A percentile compares a stretch with the other conserved stretches of the same genome.
Conservation (phyloP, 306 rosid species). For the Amphicarpaea edgeworthii region DNA sequence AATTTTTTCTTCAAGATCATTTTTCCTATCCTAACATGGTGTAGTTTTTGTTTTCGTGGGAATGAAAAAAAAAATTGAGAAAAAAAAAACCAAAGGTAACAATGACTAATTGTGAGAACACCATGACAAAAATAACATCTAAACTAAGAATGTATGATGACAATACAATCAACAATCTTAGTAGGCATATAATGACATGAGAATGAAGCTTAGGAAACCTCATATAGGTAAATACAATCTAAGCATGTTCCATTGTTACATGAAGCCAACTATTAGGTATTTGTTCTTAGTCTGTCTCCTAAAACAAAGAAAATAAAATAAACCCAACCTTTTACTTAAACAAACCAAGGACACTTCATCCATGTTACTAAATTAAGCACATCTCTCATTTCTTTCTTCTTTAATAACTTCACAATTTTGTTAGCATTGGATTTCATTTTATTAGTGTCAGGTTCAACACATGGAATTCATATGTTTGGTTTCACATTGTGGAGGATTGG, state of each 20-base stretch:
- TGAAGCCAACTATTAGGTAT: constrained; percentile 19
- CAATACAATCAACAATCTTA: not conserved
- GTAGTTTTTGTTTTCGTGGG: no score
- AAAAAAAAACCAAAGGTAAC: no score
- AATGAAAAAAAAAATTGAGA: no score
- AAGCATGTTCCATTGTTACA: not conserved
- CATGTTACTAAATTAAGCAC: not conserved
- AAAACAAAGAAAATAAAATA: not conserved
- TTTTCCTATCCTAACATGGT: no score
- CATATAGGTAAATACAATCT: not conserved
- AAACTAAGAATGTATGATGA: not conserved
- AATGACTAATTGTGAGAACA: no score
- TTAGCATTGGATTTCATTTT: not conserved
- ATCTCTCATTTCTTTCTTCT: not conserved
- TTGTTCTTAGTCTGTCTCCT: not conserved
- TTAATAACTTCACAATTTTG: not conserved
- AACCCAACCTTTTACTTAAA: not conserved
- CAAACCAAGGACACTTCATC: not conserved
- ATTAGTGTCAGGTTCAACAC: not conserved
- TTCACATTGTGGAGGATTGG: not conserved
- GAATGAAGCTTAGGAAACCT: not conserved
- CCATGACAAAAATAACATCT: no score
- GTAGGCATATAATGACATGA: not conserved
- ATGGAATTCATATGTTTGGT: not conserved
- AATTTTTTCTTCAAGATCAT: no score